Percentiles rank a stretch among this genome's conserved stretches.
Evolutionary conservation across 164 flowering plant species (phyloP).

Genomic region (Stephania japonica): DNA sequence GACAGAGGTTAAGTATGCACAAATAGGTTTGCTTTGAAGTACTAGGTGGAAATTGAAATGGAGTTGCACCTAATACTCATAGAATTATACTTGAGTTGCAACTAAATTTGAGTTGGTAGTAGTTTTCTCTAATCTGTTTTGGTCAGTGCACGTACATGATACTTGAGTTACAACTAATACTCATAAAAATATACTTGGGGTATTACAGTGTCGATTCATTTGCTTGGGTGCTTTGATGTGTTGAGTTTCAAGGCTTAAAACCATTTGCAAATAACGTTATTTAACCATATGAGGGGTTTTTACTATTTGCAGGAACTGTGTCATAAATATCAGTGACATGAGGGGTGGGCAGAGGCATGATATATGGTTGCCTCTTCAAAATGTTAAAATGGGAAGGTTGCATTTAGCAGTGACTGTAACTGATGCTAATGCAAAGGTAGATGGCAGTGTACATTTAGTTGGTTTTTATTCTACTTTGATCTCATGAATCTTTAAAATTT

Average conservation of each 20-base stretch:
- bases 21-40: neutral
- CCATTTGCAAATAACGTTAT: neutral
- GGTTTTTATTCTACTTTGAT: neutral
- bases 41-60: too few species aligned
- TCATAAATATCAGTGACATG: constrained; percentile 46
- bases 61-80: too few species aligned
- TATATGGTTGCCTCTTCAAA: constrained; percentile 83
- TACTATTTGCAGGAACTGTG: constrained; percentile 55
- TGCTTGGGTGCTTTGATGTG: neutral
- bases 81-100: too few species aligned
- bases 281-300: neutral
- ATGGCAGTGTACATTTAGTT: neutral
- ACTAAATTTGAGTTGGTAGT: too few species aligned
- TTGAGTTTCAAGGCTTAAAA: neutral
- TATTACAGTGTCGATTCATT: neutral
- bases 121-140: neutral
- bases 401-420: constrained; percentile 72
- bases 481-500: constrained; percentile 2
- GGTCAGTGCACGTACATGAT: neutral
- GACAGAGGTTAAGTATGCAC: neutral
- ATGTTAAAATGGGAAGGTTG: constrained; percentile 77
- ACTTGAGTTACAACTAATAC: neutral
- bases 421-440: constrained; percentile 55
- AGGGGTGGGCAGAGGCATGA: constrained; percentile 76
- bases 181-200: neutral